Base-by-base conservation (phyloP, 495 filamentous ascomycete species). In the Xylaria telfairii region DNA sequence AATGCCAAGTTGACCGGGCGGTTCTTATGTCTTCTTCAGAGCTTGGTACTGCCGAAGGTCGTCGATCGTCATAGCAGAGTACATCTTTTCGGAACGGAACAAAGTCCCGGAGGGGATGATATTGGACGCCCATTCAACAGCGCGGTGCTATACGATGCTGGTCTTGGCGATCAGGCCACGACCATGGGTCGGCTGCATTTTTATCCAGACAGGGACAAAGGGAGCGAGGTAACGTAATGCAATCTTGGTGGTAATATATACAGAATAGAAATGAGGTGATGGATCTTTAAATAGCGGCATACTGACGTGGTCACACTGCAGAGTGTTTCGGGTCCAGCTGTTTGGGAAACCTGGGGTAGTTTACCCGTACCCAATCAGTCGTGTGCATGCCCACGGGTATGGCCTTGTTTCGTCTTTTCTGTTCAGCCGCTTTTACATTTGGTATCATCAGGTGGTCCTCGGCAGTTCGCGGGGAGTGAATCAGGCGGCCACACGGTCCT, bases 11-110 rank as follows among this genome's bases (percentile, higher is more conserved):
- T 21, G 64, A 41, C 64, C 21, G n/a, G 44, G 17, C 64, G 19
- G 19, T 30, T 41, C 47, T 66, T 66, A 66, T 66, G 64, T 66
- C 44, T 39, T 54, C 47, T 54, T 24, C 46, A 53, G 30, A 66
- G 46, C 19, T 2, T 66, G 24, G 26, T 64, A 47, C 24, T 47
- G 39, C 41, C 61, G 61, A 64, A 26, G 10, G 17, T 1, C 1
- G 26, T 19, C 19, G 41, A 47, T 46, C 41, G 13, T 4, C 39
- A 30, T 46, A 46, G 41, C 6, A 64, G 8, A 41, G 41, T 0
- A 30, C 61, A 66, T 66, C 64, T 17, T 66, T 53, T 53, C 64
- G 64, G 64, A 66, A 66, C 64, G 64, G 64, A 66, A 66, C 46
- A 66, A 66, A 66, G 10, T 13, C 10, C 46, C 46, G 46, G 64